Conservation (phyloP, 495 filamentous ascomycete genomes). For the Paragyromitra xinjiangensis region DNA sequence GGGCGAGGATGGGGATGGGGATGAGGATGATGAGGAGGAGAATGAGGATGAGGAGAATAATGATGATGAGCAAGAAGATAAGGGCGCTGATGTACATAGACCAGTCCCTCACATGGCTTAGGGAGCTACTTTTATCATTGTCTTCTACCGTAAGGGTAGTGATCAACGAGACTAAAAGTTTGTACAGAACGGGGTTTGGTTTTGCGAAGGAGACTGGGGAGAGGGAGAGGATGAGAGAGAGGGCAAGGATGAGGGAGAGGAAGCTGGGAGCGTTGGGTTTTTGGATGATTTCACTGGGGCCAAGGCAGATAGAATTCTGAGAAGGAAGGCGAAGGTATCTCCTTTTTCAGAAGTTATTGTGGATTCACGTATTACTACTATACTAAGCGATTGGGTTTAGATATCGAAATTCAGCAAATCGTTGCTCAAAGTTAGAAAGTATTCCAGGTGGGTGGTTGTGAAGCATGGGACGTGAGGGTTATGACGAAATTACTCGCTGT, state of each 20-base stretch:
- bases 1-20: no score
- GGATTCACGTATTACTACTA: neutral
- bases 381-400: neutral
- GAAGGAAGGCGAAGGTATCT: neutral
- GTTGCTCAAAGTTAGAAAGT: no score
- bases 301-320: neutral
- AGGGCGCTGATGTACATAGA: neutral
- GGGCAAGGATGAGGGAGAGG: no score
- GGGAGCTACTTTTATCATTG: neutral
- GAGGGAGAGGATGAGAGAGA: no score
- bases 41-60: neutral
- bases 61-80: neutral
- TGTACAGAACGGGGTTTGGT: no score
- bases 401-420: neutral
- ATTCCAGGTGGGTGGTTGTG: no score
- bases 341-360: neutral
- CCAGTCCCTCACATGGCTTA: neutral
- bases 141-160: neutral
- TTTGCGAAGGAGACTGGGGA: no score
- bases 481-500: no score
- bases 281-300: neutral
- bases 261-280: neutral
- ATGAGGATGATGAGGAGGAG: no score
- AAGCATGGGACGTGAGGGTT: no score
- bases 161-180: neutral